Evolutionary conservation across 192 early-diverging fungal species (phyloP), one percentile per base, ranked within the genome.

Genomic region (Obelidium mucronatum): DNA sequence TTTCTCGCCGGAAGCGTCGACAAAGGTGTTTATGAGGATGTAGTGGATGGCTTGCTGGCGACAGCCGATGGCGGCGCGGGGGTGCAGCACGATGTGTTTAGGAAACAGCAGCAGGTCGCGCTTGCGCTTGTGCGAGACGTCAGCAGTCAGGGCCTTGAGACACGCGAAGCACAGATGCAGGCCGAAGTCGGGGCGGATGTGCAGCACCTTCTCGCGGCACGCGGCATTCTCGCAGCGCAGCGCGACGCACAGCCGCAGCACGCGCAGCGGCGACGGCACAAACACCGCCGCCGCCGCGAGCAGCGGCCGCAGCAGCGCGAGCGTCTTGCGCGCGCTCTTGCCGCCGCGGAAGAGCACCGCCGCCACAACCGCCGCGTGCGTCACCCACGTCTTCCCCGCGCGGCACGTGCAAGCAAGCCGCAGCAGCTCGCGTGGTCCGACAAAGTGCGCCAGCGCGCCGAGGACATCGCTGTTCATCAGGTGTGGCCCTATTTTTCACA

Each of bases 101-200:
- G 56, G 56, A 13, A 13, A 59, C 28, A 28, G 17, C 56, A 59
- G 8, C 56, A 24, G 56, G 28, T 59, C 56, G 13, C 56, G 8
- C 56, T 59, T 59, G 28, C 56, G 56, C 26, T 59, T 59, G 56
- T 59, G 56, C 13, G 8, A 19, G 5, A 59, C 56, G 6, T 59
- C 56, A 5, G 6, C 28, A 6, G 56, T 59, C 17, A 26, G 28
- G 26, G 6, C 5, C 28, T 30, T 13, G 19, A 59, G 56, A 28
- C 56, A 59, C 13, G 13, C 56, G 26, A 59, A 59, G 56, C 56
- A 59, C 19, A 59, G 13, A 30, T 24, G 28, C 17, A 59, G 56
- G 26, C 56, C 56, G 56, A 24, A 59, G 28, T 59, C 56, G 56
- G 56, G 56, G 5, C 56, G 56, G 5, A 59, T 28, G 56, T 24